Conservation (phyloP, 768 basidiomycete genomes). For the Obba rivulosa region DNA sequence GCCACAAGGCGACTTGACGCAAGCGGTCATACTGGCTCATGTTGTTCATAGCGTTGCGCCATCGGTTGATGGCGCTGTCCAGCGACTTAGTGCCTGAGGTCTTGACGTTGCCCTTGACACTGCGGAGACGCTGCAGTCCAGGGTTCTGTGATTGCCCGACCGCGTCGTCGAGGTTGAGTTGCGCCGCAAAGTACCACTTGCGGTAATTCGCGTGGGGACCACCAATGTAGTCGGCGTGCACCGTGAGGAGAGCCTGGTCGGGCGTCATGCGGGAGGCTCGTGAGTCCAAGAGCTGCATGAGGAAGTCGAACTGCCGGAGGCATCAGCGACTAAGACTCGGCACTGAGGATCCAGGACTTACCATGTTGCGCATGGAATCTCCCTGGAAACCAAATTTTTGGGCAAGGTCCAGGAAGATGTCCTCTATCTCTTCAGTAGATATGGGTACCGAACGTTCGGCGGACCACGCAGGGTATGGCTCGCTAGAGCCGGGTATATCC, state of each 20-base stretch:
- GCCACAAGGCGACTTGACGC: slow-evolving; percentile 91
- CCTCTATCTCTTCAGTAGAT: slow-evolving; percentile 97
- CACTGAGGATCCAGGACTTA: slow-evolving; percentile 22
- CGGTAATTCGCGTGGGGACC: slow-evolving; percentile 99
- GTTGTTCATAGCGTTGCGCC: slow-evolving; percentile 98
- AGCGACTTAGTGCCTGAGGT: slow-evolving; percentile 70
- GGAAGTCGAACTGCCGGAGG: slow-evolving; percentile 77
- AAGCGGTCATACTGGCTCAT: slow-evolving; percentile 99
- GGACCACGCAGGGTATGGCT: slow-evolving; percentile 95
- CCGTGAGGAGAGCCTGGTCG: slow-evolving; percentile 89
- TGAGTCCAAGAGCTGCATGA: slow-evolving; percentile 97
- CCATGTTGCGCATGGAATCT: slow-evolving; percentile 95
- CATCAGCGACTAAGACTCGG: slow-evolving; percentile 9
- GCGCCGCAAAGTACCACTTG: slow-evolving; percentile 99
- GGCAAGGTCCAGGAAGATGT: slow-evolving; percentile 95
- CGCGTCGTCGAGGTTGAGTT: slow-evolving; percentile 98
- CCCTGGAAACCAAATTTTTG: slow-evolving; percentile 99
- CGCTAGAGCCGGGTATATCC: slow-evolving; percentile 28
- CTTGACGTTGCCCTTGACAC: slow-evolving; percentile 63
- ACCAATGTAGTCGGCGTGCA: slow-evolving; percentile 98
- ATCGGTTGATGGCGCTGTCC: slow-evolving; percentile 88
- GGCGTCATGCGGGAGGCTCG: slow-evolving; percentile 98
- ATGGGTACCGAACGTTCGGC: slow-evolving; percentile 91
- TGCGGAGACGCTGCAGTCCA: slow-evolving; percentile 83
- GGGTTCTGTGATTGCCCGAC: slow-evolving; percentile 94